phyloP scores from a whole-genome alignment of 2,329 filamentous ascomycete genomes.

The Scolecobasidium constrictum region DNA sequence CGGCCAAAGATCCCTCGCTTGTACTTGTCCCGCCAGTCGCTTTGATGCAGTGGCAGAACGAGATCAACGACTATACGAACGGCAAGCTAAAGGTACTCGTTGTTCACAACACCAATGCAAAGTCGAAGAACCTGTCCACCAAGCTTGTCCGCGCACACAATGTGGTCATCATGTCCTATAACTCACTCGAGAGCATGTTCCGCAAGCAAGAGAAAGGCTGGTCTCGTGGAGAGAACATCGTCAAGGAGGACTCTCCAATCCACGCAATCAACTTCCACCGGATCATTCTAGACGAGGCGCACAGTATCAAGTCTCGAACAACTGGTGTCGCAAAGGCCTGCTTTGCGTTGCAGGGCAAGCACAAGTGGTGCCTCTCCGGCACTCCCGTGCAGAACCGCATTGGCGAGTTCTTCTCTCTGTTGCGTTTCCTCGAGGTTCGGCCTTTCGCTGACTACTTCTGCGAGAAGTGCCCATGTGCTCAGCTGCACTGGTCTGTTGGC shows the following conservation, averaged over 20 bases:
- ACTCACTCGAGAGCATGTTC: slow-evolving; percentile 78
- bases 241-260: slow-evolving; percentile 67
- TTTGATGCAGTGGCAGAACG: slow-evolving; percentile 78
- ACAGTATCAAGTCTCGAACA: slow-evolving; percentile 84
- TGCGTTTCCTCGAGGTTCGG: slow-evolving; percentile 79
- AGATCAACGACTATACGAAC: slow-evolving; percentile 59
- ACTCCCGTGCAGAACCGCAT: slow-evolving; percentile 96
- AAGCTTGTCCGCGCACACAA: slow-evolving; percentile 73
- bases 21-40: slow-evolving; percentile 89
- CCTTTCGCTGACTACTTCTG: slow-evolving; percentile 94
- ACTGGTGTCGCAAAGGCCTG: slow-evolving; percentile 92
- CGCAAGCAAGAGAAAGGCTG: slow-evolving; percentile 90
- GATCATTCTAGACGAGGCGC: slow-evolving; percentile 86
- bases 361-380: slow-evolving; percentile 92
- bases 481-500: slow-evolving; percentile 74
- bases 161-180: slow-evolving; percentile 96
- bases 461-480: slow-evolving; percentile 71
- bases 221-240: slow-evolving; percentile 63
- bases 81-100: slow-evolving; percentile 84
- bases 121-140: slow-evolving; percentile 64
- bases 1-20: slow-evolving; percentile 68
- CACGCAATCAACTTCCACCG: slow-evolving; percentile 83
- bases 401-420: slow-evolving; percentile 88
- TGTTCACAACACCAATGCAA: slow-evolving; percentile 76
- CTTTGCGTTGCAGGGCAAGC: slow-evolving; percentile 76